These are phyloP conservation scores for Kitagawia praeruptora DNA, from an alignment of 129 eudicot genomes.

Conservation along the genomic window DNA sequence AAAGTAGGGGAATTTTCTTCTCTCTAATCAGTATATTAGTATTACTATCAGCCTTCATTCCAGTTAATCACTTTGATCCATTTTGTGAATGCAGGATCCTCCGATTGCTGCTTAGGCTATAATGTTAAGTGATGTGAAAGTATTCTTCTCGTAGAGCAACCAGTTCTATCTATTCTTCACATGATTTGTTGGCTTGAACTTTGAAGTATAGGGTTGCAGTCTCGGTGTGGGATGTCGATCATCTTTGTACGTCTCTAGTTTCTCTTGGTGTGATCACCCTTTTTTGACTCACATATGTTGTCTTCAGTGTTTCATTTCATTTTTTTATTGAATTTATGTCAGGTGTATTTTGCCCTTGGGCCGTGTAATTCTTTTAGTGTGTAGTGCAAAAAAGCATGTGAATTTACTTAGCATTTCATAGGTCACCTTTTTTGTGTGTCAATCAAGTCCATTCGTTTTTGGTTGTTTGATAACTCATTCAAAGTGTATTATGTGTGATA, in stretches of 20 bases:
- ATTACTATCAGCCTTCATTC: not conserved
- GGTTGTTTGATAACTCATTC: not conserved
- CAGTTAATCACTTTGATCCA: not conserved
- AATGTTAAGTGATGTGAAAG: not conserved
- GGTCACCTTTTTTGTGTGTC: not conserved
- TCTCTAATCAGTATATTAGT: not conserved
- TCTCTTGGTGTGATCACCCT: not conserved
- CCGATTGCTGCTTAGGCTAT: conserved; percentile 5
- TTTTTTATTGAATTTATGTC: not conserved
- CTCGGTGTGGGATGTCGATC: not conserved
- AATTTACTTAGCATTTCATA: not conserved
- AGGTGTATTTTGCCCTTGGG: not conserved
- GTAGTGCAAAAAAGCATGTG: not conserved
- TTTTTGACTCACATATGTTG: not conserved
- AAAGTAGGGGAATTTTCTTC: not conserved
- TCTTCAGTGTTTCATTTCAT: conserved; percentile 3
- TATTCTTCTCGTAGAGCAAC: not conserved
- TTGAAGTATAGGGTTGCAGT: not conserved
- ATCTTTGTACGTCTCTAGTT: not conserved
- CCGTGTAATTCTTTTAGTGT: not conserved
- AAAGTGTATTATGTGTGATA: not conserved
- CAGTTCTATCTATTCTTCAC: not conserved
- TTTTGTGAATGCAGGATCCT: conserved; percentile 11
- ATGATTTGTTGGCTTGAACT: conserved; percentile 6
- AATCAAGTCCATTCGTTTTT: not conserved